Evolutionary conservation across 805 yeast species (phyloP), one percentile per base, ranked within the genome.

Genomic region (Danielia oregonensis): DNA sequence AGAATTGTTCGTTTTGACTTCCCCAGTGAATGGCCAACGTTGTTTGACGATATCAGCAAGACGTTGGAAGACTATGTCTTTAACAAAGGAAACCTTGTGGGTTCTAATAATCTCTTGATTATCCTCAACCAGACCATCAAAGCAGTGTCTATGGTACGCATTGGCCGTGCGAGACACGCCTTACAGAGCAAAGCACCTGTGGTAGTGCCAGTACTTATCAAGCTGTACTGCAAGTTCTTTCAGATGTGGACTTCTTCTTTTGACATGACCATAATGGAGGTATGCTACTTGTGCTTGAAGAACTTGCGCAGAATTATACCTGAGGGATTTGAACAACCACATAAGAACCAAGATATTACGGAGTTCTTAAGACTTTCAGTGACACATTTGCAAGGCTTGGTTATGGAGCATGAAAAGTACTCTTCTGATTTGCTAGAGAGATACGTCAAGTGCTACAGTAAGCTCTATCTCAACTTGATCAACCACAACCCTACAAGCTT

Each of bases 11-110:
- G 97, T 32, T 67, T 78, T 37, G 98, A 93, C 49, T 93, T 86
- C 54, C 97, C 97, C 0, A 57, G 63, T 2, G 88, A 82, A 29
- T 93, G 97, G 97, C 88, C 94, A 0, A 58, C 72, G 2, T 54
- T 93, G 13, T 83, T 93, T 51, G 89, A 84, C 37, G 80, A 79
- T 10, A 41, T 82, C 1, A 69, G 75, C 29, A 49, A 49, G 3
- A 48, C 67, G 14, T 49, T 82, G 30, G 76, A 66, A 37, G 58
- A 65, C 9, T 69, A 70, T 12, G 66, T 68, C 10, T 57, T 63
- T 17, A 57, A 60, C 28, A 42, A 52, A 23, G 65, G 61, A 17
- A 72, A 78, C 41, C 56, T 78, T 26, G 64, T 78, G 4, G 70
- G 76, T 26, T 59, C 82, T 7, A 77, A 78, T 52, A 86, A 87